Percentiles rank a stretch among this genome's conserved stretches.
phyloP scores from a whole-genome alignment of 2,329 filamentous ascomycete genomes.

The Leptographium galeiforme region DNA sequence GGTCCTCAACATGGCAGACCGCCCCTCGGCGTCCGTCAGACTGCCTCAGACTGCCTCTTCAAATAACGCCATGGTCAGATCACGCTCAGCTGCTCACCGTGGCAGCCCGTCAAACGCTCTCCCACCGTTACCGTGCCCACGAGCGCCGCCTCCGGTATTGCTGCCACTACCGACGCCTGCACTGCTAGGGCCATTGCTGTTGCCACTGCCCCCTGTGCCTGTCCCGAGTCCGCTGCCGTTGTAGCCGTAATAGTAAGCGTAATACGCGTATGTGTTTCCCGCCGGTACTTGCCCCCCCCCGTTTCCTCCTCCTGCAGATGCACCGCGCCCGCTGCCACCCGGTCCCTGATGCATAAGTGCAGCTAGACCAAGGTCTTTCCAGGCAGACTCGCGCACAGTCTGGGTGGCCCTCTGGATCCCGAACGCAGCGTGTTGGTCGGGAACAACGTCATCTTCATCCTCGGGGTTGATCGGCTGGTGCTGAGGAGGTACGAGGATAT shows the following conservation, averaged over 20 bases:
- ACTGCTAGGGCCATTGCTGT: conserved; percentile 6
- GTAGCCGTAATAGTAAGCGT: conserved; percentile 13
- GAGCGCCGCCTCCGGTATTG: conserved; percentile 7
- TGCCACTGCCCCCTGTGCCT: not conserved
- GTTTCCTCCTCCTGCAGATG: conserved; percentile 3
- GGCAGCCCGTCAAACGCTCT: conserved; percentile 3
- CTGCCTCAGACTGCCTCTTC: not conserved
- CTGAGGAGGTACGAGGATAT: conserved; percentile 68
- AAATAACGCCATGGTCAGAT: not conserved
- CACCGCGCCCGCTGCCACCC: conserved; percentile 4
- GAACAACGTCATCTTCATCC: conserved; percentile 79
- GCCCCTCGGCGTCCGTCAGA: not conserved
- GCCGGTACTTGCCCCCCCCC: conserved; percentile 3
- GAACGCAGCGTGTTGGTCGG: conserved; percentile 78
- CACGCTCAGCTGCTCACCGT: not conserved
- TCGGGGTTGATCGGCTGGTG: conserved; percentile 76
- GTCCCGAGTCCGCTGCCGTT: conserved; percentile 4
- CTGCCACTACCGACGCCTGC: conserved; percentile 4
- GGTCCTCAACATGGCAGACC: not conserved
- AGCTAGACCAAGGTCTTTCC: conserved; percentile 65
- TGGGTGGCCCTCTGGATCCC: conserved; percentile 73
- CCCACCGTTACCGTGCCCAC: not conserved
- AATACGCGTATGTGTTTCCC: conserved; percentile 20
- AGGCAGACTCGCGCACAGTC: conserved; percentile 54
- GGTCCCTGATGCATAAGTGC: conserved; percentile 56